phyloP scores from a whole-genome alignment of 2,329 filamentous ascomycete genomes.

The Aspergillus pseudoglaucus region DNA sequence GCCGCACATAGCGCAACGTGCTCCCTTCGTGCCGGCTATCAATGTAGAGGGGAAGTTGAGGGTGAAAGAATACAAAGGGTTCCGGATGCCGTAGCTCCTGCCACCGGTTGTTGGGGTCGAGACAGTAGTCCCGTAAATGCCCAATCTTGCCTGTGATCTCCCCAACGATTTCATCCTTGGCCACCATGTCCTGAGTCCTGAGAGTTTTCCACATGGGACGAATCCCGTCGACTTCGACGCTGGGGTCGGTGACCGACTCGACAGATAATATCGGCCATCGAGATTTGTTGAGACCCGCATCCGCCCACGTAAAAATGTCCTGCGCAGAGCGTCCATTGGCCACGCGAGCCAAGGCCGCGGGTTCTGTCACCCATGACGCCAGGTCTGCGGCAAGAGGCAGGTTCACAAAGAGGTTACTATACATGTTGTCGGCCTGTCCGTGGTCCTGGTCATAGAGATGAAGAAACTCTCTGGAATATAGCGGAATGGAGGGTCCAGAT shows the following conservation, averaged over 20 bases:
- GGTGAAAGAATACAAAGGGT: constrained; percentile 82
- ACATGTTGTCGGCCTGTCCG: constrained; percentile 47
- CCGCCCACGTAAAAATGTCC: constrained; percentile 64
- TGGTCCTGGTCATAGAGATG: constrained; percentile 63
- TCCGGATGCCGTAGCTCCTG: constrained; percentile 52
- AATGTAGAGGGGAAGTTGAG: constrained; percentile 81
- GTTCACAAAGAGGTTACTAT: constrained; percentile 72
- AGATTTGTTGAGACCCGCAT: constrained; percentile 49
- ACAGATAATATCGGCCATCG: constrained; percentile 47
- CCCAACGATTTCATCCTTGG: constrained; percentile 52
- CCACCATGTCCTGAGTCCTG: constrained; percentile 47
- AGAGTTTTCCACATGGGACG: constrained; percentile 62
- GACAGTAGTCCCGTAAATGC: constrained; percentile 66
- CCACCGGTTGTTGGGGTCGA: constrained; percentile 61
- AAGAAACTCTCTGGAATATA: constrained; percentile 70
- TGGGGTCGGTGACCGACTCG: constrained; percentile 47
- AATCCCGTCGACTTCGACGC: constrained; percentile 46
- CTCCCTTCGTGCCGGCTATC: constrained; percentile 86
- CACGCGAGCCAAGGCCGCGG: constrained; percentile 60
- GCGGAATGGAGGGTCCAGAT: constrained; percentile 55
- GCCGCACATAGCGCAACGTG: constrained; percentile 75
- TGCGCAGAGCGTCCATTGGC: constrained; percentile 56
- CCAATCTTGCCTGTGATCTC: constrained; percentile 75
- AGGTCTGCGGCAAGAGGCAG: constrained; percentile 69
- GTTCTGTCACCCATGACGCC: constrained; percentile 71